Evolutionary conservation across 225 moss, liverwort and hornwort species (phyloP).

Genomic region (Straminergon stramineum): DNA sequence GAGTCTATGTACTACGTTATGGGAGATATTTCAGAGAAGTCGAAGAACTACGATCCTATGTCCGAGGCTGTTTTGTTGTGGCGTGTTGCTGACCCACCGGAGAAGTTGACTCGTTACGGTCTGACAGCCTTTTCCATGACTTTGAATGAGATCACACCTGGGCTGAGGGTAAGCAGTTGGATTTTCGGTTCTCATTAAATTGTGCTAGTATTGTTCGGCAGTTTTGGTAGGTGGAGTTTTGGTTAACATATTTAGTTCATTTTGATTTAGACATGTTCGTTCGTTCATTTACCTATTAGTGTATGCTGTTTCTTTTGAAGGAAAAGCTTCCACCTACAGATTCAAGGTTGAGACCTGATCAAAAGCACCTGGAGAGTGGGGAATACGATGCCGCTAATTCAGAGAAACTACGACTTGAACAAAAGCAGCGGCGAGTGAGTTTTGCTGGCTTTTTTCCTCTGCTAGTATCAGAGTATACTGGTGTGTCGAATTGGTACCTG

Average conservation of each 20-base stretch:
- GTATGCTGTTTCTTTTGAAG: constrained; percentile 26
- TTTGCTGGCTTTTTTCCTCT: not conserved
- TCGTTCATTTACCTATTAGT: not conserved
- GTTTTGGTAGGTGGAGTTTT: not conserved
- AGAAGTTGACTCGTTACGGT: constrained; percentile 80
- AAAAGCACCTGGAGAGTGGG: constrained; percentile 78
- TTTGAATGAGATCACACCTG: constrained; percentile 90
- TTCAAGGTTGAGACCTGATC: constrained; percentile 93
- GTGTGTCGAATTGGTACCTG: not conserved
- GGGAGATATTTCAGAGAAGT: constrained; percentile 81
- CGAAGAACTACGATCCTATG: constrained; percentile 88
- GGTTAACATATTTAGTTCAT: not conserved
- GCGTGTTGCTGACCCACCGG: constrained; percentile 74
- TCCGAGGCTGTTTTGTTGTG: constrained; percentile 89
- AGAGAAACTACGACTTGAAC: constrained; percentile 85
- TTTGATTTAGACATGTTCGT: not conserved
- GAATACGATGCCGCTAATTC: constrained; percentile 89
- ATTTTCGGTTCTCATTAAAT: not conserved
- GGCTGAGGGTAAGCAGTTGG: constrained; percentile 57
- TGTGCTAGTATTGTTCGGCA: not conserved
- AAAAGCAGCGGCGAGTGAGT: constrained; percentile 85
- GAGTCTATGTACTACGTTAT: constrained; percentile 90
- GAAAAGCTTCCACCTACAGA: constrained; percentile 90
- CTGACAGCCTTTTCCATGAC: constrained; percentile 84
- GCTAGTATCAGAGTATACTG: not conserved